Evolutionary conservation across 2,329 filamentous ascomycete genomes (phyloP).

Genomic region (Blumeria graminis): DNA sequence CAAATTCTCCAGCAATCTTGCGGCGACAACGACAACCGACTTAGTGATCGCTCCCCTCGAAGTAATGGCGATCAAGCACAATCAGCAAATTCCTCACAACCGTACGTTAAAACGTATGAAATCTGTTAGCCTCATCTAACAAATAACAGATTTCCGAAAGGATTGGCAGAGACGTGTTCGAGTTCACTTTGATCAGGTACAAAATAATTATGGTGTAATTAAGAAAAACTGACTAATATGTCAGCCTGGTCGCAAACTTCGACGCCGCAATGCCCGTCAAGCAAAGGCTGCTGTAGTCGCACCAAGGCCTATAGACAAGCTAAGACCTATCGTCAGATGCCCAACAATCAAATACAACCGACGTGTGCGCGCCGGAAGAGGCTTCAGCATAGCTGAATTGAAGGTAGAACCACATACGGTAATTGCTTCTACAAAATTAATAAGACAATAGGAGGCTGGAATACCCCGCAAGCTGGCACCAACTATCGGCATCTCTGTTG

Average conservation of each 20-base stretch:
- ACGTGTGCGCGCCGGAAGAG: constrained; percentile 83
- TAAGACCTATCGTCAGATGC: constrained; percentile 91
- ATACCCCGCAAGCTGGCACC: constrained; percentile 84
- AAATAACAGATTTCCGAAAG: constrained; percentile 74
- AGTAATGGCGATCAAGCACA: constrained; percentile 85
- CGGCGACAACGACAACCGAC: constrained; percentile 8
- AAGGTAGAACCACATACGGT: constrained; percentile 40
- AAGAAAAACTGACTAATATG: constrained; percentile 15
- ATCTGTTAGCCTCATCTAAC: constrained; percentile 11
- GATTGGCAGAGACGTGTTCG: constrained; percentile 99
- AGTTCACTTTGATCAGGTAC: constrained; percentile 99
- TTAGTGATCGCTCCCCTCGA: constrained; percentile 12
- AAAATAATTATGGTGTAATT: constrained; percentile 6
- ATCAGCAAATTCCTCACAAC: constrained; percentile 95
- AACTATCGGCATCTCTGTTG: constrained; percentile 93
- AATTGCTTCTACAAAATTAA: constrained; percentile 1
- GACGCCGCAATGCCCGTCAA: constrained; percentile 73
- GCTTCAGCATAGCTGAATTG: constrained; percentile 91
- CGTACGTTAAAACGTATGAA: constrained; percentile 30
- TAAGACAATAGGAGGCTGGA: constrained; percentile 56
- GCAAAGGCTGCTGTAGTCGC: constrained; percentile 88
- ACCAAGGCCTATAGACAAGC: constrained; percentile 89
- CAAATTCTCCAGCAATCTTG: constrained; percentile 1
- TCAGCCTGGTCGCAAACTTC: constrained; percentile 88
- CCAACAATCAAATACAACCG: constrained; percentile 99